Conservation (phyloP, 164 flowering plant species). For the Santalum album region DNA sequence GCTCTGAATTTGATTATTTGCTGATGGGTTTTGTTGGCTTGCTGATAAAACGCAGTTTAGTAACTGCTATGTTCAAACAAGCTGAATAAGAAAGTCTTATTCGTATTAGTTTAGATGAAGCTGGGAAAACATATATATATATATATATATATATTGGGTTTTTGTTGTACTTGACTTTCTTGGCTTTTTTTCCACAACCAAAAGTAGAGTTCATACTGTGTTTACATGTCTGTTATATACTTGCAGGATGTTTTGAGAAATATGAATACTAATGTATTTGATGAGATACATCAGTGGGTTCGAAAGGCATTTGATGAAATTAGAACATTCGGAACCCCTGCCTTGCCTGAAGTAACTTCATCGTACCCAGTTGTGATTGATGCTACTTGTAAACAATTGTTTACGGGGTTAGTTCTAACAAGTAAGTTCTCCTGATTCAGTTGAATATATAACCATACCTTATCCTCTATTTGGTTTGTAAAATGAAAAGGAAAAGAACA, state of each 20-base stretch:
- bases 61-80: no score
- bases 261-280: constrained; percentile 37
- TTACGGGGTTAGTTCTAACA: constrained; percentile 59
- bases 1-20: neutral
- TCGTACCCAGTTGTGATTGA: constrained; percentile 41
- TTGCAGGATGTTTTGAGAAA: constrained; percentile 56
- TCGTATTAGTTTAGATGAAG: no score
- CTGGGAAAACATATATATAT: no score
- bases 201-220: no score
- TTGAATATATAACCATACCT: neutral
- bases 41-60: no score
- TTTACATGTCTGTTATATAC: neutral
- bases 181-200: no score
- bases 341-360: constrained; percentile 20
- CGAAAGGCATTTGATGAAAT: constrained; percentile 44
- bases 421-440: constrained; percentile 34
- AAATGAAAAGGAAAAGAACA: no score
- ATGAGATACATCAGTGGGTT: constrained; percentile 59
- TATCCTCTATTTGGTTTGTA: no score
- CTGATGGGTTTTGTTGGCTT: neutral
- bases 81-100: no score
- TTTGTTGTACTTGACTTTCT: no score
- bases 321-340: constrained; percentile 22
- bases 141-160: no score
- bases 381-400: constrained; percentile 38